Evolutionary conservation across 495 filamentous ascomycete genomes (phyloP), one percentile per base, ranked within the genome.

Genomic region (Jackrogersella multiformis): DNA sequence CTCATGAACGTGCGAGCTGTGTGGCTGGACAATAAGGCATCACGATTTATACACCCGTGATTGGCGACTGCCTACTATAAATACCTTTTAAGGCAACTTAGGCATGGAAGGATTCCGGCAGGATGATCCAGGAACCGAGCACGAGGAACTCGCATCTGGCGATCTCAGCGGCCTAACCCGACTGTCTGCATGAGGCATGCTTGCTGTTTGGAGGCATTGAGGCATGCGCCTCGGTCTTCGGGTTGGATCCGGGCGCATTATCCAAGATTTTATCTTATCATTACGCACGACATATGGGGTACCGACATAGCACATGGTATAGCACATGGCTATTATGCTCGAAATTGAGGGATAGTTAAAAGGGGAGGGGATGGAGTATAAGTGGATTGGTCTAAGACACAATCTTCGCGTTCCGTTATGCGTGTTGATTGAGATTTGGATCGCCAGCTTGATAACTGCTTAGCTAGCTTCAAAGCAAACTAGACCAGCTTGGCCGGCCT

Each of bases 11-110:
- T 48, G 59, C 60, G 46, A 46, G 59, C 56, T 51, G 45, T 36
- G 41, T 61, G 51, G 56, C 66, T 61, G 34, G 30, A 56, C 48
- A 41, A 12, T 10, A 51, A 46, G 55, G 39, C 49, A 69, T 23
- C 41, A 41, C 30, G 4, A 64, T 52, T 56, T 32, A 60, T 56
- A 56, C 21, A 32, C 42, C 32, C 49, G 51, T 69, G 66, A 69
- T 69, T 69, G 66, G 66, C 61, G 56, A 69, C 21, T 68, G 26
- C 53, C 64, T 4, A 61, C 28, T 56, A 49, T 61, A 56, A 56
- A 64, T 69, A 69, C 5, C n/a, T n/a, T n/a, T n/a, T n/a, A n/a
- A n/a, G n/a, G n/a, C n/a, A n/a, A n/a, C n/a, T n/a, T n/a, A n/a
- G n/a, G n/a, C n/a, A n/a, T n/a, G n/a, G 20, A 16, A 26, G 13